These are phyloP conservation scores for Hirsutella minnesotensis DNA, from an alignment of 2,329 filamentous ascomycete genomes.

Conservation along the genomic window DNA sequence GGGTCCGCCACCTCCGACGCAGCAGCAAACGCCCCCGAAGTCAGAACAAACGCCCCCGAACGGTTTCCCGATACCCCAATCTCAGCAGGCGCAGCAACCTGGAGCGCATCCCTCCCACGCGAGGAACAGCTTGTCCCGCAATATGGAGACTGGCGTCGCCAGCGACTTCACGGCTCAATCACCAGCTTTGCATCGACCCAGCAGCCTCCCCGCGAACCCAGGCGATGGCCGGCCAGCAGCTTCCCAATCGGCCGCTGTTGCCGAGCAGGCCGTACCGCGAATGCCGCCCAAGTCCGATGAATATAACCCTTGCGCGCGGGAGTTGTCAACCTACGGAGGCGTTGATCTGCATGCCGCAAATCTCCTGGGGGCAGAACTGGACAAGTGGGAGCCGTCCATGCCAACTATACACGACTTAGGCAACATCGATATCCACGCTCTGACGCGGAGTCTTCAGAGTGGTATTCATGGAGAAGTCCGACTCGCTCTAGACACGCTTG, in stretches of 20 bases:
- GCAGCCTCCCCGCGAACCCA: conserved; percentile 28
- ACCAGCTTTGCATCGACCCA: conserved; percentile 28
- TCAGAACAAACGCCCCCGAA: conserved; percentile 24
- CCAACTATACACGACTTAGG: conserved; percentile 70
- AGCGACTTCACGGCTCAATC: conserved; percentile 34
- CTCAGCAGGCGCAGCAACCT: conserved; percentile 6
- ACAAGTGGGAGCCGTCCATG: conserved; percentile 59
- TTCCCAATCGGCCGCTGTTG: conserved; percentile 6
- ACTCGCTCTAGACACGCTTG: conserved; percentile 74
- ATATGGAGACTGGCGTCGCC: conserved; percentile 26
- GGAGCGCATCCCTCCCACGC: conserved; percentile 23
- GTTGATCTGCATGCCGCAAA: conserved; percentile 55
- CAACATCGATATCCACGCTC: conserved; percentile 76
- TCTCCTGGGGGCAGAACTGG: conserved; percentile 54
- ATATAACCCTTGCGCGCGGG: conserved; percentile 42
- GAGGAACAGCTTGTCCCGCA: conserved; percentile 40
- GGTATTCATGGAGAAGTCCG: conserved; percentile 86
- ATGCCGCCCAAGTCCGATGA: conserved; percentile 35
- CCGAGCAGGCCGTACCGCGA: conserved; percentile 23
- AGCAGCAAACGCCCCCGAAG: conserved; percentile 27
- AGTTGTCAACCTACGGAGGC: conserved; percentile 55
- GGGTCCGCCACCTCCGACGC: conserved; percentile 15
- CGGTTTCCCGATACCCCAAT: conserved; percentile 23
- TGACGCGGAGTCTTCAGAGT: conserved; percentile 81
- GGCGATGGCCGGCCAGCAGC: conserved; percentile 17